Evolutionary conservation across 1,139 yeast genomes (phyloP).

Genomic region (Taiozyma sp.): DNA sequence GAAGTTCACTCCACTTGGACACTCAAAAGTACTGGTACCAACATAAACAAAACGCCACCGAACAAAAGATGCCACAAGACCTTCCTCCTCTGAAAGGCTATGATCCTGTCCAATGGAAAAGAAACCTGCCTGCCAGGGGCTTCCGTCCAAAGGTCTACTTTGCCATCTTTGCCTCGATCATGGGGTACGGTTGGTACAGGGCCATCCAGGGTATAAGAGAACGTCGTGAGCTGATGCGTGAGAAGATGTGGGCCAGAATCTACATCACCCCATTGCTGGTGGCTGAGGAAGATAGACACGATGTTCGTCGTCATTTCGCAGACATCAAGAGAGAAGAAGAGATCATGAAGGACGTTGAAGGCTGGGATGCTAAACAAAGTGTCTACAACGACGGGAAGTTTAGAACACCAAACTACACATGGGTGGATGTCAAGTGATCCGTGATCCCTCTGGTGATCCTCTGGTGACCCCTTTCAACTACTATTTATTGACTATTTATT

Average conservation of each 20-base stretch:
- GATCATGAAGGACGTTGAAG: slow-evolving; percentile 53
- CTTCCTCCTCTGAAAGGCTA: slow-evolving; percentile 88
- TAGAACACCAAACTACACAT: slow-evolving; percentile 17
- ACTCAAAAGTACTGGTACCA: too few relatives aligned
- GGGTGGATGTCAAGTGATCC: slow-evolving; percentile 11
- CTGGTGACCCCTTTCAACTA: slow-evolving; percentile 3
- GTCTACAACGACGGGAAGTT: slow-evolving; percentile 39
- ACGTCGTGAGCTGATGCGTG: slow-evolving; percentile 72
- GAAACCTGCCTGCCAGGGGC: slow-evolving; percentile 82
- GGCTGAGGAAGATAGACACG: slow-evolving; percentile 81
- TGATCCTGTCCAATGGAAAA: slow-evolving; percentile 85
- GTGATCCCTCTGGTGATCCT: too few relatives aligned
- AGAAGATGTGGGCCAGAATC: slow-evolving; percentile 74
- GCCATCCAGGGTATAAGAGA: slow-evolving; percentile 68
- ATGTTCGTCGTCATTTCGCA: slow-evolving; percentile 67
- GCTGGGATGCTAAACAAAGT: slow-evolving; percentile 48
- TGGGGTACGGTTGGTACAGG: slow-evolving; percentile 71
- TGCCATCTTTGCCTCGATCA: slow-evolving; percentile 56
- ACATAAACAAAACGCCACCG: neutral
- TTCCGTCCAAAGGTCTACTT: slow-evolving; percentile 74
- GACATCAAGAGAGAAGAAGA: slow-evolving; percentile 67
- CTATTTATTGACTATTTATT: slow-evolving; percentile 2
- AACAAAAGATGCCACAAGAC: slow-evolving; percentile 45
- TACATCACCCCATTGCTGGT: slow-evolving; percentile 68
- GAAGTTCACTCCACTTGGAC: too few relatives aligned